Evolutionary conservation across 352 stramenopile species (phyloP).

Genomic region (Globisporangium spinosum): DNA sequence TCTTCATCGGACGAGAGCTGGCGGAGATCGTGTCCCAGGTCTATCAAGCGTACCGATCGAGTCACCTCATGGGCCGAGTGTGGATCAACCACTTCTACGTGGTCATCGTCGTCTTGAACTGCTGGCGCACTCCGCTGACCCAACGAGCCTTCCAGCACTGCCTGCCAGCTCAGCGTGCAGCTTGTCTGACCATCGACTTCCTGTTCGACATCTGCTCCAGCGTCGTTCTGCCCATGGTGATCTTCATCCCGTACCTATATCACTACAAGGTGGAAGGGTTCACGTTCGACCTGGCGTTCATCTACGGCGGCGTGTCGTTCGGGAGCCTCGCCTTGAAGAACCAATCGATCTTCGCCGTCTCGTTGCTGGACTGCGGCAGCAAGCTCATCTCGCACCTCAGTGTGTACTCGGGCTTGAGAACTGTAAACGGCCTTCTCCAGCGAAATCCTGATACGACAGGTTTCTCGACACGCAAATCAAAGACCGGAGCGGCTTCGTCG

Average conservation of each 20-base stretch:
- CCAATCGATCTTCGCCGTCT: constrained; percentile 16
- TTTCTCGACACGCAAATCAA: not conserved
- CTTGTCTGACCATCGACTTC: constrained; percentile 17
- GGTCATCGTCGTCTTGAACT: constrained; percentile 21
- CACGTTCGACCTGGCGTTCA: constrained; percentile 28
- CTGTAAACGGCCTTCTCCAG: constrained; percentile 20
- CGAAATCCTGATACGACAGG: not conserved
- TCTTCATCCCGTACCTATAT: constrained; percentile 30
- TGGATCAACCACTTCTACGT: constrained; percentile 26
- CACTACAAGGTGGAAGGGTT: constrained; percentile 29
- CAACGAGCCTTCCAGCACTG: constrained; percentile 7
- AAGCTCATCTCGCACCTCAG: constrained; percentile 15
- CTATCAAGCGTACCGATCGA: constrained; percentile 17
- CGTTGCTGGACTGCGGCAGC: constrained; percentile 5
- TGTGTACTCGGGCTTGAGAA: constrained; percentile 29
- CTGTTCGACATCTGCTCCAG: constrained; percentile 21
- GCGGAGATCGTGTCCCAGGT: constrained; percentile 5
- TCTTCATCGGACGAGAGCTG: constrained; percentile 6
- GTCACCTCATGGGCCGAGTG: constrained; percentile 10
- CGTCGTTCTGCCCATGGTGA: constrained; percentile 28
- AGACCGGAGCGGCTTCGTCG: not conserved
- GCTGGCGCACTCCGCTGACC: constrained; percentile 22
- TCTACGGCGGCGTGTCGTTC: constrained; percentile 45
- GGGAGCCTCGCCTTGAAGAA: constrained; percentile 39
- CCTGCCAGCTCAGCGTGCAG: not conserved